phyloP scores from a whole-genome alignment of 2,329 filamentous ascomycete genomes.

The Xylariaceae sp. region DNA sequence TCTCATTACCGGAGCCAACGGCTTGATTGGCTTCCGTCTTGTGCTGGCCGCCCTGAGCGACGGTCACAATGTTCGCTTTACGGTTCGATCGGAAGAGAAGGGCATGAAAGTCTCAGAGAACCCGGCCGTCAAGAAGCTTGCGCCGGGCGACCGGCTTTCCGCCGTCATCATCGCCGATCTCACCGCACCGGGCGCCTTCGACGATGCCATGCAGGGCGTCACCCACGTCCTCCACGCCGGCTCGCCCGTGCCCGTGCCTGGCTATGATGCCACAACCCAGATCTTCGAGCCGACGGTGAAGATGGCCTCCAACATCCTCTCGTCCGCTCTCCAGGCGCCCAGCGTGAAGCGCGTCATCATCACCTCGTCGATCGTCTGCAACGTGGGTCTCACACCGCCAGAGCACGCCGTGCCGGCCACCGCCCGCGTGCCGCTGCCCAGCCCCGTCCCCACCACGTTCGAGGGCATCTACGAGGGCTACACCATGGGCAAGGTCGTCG shows the following conservation, averaged over 20 bases:
- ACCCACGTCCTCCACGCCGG: slow-evolving; percentile 24
- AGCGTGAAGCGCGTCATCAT: slow-evolving; percentile 20
- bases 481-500: slow-evolving; percentile 15
- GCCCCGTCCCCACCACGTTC: slow-evolving; percentile 13
- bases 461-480: slow-evolving; percentile 15
- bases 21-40: slow-evolving; percentile 24
- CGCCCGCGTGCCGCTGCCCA: slow-evolving; percentile 15
- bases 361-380: slow-evolving; percentile 22
- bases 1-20: slow-evolving; percentile 24
- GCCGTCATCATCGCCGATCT: slow-evolving; percentile 20
- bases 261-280: slow-evolving; percentile 12
- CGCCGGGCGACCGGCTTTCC: slow-evolving; percentile 14
- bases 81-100: slow-evolving; percentile 21
- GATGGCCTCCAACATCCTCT: slow-evolving; percentile 12
- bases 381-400: slow-evolving; percentile 9
- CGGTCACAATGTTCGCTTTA: slow-evolving; percentile 21
- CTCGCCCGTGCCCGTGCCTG: slow-evolving; percentile 16
- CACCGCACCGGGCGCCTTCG: slow-evolving; percentile 18
- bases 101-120: slow-evolving; percentile 17
- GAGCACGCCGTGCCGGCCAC: slow-evolving; percentile 10
- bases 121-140: slow-evolving; percentile 15
- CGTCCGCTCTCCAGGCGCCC: slow-evolving; percentile 16
- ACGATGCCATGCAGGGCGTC: slow-evolving; percentile 16
- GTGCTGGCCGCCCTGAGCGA: slow-evolving; percentile 19
- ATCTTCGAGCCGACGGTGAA: slow-evolving; percentile 20